Evolutionary conservation across 2,329 filamentous ascomycete species (phyloP).

Genomic region (Thielaviopsis euricoi): DNA sequence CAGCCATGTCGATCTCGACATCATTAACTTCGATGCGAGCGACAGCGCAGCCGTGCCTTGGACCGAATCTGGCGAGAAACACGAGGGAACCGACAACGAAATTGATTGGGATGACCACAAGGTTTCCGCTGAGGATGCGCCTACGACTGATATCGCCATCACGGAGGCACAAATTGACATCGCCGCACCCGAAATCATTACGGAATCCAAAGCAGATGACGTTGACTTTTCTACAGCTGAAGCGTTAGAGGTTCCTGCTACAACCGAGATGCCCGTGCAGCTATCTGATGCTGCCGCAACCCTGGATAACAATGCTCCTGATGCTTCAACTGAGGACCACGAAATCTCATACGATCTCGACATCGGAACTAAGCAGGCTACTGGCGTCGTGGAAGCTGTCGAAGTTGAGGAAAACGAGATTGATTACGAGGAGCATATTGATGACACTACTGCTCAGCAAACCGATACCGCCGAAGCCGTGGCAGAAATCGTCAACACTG

Average conservation of each 20-base stretch:
- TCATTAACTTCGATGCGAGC: constrained; percentile 23
- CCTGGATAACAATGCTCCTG: neutral
- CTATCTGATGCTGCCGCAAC: neutral
- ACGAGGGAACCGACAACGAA: constrained; percentile 4
- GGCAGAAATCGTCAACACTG: constrained; percentile 14
- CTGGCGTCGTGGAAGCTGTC: neutral
- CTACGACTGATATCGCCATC: neutral
- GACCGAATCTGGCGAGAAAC: neutral
- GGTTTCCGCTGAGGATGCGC: neutral
- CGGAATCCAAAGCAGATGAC: neutral
- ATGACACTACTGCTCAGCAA: neutral
- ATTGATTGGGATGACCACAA: constrained; percentile 11
- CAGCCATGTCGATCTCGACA: constrained; percentile 18
- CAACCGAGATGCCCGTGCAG: neutral
- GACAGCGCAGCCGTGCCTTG: constrained; percentile 11
- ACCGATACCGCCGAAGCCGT: constrained; percentile 12
- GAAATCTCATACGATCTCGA: constrained; percentile 9
- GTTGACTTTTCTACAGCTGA: neutral
- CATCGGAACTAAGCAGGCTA: neutral
- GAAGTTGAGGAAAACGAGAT: constrained; percentile 11
- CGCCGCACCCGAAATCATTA: neutral
- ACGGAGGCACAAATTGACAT: neutral
- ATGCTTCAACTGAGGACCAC: neutral
- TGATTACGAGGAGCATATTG: constrained; percentile 12
- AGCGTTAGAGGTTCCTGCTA: neutral